phyloP scores from a whole-genome alignment of 495 filamentous ascomycete genomes.

The Rostrohypoxylon terebratum region DNA sequence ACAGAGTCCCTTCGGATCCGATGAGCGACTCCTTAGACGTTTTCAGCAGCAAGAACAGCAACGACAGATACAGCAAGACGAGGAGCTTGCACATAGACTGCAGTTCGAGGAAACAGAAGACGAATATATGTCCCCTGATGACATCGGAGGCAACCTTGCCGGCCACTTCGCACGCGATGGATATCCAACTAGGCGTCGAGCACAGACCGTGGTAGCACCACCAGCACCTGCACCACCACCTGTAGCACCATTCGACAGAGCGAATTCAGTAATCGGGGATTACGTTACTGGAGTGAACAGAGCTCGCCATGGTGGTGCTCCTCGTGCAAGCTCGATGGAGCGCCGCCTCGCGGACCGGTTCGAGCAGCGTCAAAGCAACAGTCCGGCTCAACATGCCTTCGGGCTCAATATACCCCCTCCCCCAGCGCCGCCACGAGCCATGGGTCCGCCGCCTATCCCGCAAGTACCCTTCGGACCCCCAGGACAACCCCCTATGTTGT shows the following conservation, averaged over 20 bases:
- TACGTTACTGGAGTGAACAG: constrained; percentile 53
- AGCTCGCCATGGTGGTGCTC: constrained; percentile 41
- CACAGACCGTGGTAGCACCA: constrained; percentile 55
- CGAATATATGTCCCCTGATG: constrained; percentile 54
- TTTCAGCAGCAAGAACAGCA: constrained; percentile 61
- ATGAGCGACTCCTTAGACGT: constrained; percentile 63
- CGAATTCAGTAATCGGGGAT: constrained; percentile 47
- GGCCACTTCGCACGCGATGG: constrained; percentile 61
- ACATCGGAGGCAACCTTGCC: constrained; percentile 50
- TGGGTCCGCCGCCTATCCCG: constrained; percentile 45
- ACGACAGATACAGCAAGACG: constrained; percentile 57
- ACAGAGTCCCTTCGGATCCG: constrained; percentile 60
- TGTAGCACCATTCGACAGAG: constrained; percentile 51
- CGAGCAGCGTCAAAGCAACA: constrained; percentile 49
- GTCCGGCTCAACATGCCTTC: constrained; percentile 45
- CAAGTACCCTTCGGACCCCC: constrained; percentile 38
- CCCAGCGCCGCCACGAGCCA: constrained; percentile 45
- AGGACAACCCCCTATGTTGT: constrained; percentile 39
- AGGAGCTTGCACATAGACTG: constrained; percentile 66
- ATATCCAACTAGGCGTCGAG: constrained; percentile 55
- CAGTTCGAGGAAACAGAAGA: constrained; percentile 61
- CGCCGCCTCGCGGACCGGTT: constrained; percentile 58
- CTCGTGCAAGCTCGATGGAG: constrained; percentile 56
- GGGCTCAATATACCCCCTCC: constrained; percentile 45
- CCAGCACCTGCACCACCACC: constrained; percentile 54